phyloP scores from a whole-genome alignment of 345 rosid genomes.

The Erucastrum elatum region DNA sequence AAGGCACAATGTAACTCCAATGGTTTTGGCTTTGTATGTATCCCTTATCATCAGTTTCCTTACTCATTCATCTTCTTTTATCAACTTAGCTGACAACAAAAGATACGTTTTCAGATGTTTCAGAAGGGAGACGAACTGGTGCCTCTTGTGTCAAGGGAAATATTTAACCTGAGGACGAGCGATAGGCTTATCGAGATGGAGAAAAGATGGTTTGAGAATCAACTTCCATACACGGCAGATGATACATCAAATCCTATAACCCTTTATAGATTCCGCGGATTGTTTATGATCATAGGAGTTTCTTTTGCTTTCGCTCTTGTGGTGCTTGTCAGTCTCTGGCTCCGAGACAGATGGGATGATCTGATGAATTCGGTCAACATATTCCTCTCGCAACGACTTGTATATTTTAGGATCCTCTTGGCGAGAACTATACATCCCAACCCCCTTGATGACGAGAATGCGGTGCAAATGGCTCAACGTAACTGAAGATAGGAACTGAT shows the following conservation, averaged over 20 bases:
- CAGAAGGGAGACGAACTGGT: conserved; percentile 14
- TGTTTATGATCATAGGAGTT: conserved; percentile 33
- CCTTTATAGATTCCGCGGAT: conserved; percentile 31
- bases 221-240: conserved; percentile 8
- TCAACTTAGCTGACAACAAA: neutral
- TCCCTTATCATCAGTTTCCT: conserved; percentile 17
- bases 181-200: conserved; percentile 20
- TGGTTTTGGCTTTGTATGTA: conserved; percentile 45
- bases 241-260: conserved; percentile 28
- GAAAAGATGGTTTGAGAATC: conserved; percentile 18
- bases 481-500: neutral
- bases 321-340: conserved; percentile 7
- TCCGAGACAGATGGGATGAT: neutral
- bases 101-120: conserved; percentile 27
- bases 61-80: neutral
- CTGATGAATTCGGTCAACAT: neutral
- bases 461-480: neutral
- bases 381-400: neutral
- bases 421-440: conserved; percentile 18
- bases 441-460: neutral
- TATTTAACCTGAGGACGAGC: neutral
- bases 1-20: conserved; percentile 36
- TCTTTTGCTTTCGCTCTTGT: conserved; percentile 16
- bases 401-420: neutral
- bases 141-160: conserved; percentile 20